phyloP scores from a whole-genome alignment of 305 asterid species.

The Rubia balearica region DNA sequence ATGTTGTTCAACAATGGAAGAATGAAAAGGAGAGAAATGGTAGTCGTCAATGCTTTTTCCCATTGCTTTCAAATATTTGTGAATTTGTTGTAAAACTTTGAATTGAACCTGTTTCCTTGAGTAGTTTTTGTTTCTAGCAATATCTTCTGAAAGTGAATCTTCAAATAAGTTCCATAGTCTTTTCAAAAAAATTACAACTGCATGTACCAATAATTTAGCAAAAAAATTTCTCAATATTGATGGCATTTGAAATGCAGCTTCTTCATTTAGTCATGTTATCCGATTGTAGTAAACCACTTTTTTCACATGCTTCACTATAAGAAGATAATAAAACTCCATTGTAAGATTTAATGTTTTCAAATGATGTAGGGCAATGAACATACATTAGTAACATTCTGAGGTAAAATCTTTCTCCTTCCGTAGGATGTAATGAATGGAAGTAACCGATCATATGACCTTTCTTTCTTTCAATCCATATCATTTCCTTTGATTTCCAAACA shows the following conservation, averaged over 20 bases:
- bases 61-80: neutral
- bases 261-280: neutral
- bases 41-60: neutral
- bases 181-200: too few species aligned
- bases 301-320: neutral
- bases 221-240: neutral
- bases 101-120: too few species aligned
- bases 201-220: neutral
- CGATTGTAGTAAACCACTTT: neutral
- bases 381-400: neutral
- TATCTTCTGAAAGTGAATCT: too few species aligned
- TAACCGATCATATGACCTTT: neutral
- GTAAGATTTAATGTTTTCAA: neutral
- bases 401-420: conserved; percentile 6
- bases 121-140: too few species aligned
- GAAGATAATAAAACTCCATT: neutral
- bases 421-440: too few species aligned
- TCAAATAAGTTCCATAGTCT: too few species aligned
- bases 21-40: neutral
- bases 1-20: neutral
- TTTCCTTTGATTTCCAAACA: neutral
- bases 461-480: neutral
- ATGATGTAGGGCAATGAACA: neutral
- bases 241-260: neutral
- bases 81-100: too few species aligned